Conservation (phyloP, 495 filamentous ascomycete species). For the Penicillium ochrochloron region DNA sequence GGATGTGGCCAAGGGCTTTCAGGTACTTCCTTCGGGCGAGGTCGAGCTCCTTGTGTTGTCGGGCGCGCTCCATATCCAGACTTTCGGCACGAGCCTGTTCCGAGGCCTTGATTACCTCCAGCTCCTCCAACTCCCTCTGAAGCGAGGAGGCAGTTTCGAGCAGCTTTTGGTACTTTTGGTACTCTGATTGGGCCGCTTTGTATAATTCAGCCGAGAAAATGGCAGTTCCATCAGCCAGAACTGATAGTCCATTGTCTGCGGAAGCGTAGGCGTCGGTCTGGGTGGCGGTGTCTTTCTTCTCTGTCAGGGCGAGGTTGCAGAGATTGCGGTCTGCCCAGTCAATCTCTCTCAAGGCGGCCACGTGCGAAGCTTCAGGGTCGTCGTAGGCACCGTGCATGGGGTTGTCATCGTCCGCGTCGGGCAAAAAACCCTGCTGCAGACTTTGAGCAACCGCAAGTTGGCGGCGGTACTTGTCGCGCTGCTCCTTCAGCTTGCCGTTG, state of each 20-base stretch:
- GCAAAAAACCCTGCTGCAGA: background rate
- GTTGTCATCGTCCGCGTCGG: background rate
- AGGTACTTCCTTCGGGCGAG: background rate
- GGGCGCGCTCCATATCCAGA: background rate
- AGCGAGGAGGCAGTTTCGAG: too few species aligned
- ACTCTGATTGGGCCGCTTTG: too few species aligned
- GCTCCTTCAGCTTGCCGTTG: background rate
- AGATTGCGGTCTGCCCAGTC: background rate
- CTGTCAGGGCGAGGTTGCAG: background rate
- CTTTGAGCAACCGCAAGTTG: background rate
- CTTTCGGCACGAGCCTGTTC: background rate
- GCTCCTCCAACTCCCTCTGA: too few species aligned
- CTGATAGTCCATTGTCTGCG: too few species aligned
- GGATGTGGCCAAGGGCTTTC: background rate
- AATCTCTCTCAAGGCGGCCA: constrained; percentile 3
- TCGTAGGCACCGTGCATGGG: background rate
- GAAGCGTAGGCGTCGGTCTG: background rate
- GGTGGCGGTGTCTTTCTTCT: constrained; percentile 2
- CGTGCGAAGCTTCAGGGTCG: background rate
- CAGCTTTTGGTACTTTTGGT: too few species aligned
- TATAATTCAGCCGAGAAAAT: too few species aligned
- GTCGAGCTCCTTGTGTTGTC: background rate
- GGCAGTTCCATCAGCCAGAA: too few species aligned
- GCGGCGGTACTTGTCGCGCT: background rate
- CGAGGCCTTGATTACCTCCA: background rate